Conservation (phyloP, 129 eudicot genomes). For the Flaveria brownii region DNA sequence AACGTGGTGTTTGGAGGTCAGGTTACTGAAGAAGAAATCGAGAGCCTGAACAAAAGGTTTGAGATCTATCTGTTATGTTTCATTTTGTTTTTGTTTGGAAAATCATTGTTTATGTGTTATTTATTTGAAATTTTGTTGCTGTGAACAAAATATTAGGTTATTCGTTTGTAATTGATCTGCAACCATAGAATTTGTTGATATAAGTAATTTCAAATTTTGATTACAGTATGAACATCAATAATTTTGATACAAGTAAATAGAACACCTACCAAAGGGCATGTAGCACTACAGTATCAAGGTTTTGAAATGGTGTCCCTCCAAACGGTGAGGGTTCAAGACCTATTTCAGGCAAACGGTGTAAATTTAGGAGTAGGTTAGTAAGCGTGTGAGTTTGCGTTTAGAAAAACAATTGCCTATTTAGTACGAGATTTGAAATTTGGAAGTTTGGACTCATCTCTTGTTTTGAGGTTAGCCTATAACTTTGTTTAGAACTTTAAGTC, state of each 20-base stretch:
- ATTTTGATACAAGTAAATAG: not conserved
- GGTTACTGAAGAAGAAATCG: conserved; percentile 95
- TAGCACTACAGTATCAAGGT: no score
- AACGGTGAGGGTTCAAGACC: not conserved
- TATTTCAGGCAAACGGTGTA: no score
- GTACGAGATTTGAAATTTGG: conserved; percentile 13
- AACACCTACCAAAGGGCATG: no score
- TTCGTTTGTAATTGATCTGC: not conserved
- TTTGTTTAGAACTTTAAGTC: not conserved
- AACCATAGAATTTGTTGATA: not conserved
- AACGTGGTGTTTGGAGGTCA: conserved; percentile 98
- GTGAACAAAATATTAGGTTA: not conserved
- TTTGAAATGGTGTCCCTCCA: conserved; percentile 5
- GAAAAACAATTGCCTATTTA: not conserved
- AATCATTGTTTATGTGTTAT: not conserved
- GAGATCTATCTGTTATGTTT: conserved; percentile 44
- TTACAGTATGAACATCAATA: not conserved
- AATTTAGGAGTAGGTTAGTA: no score
- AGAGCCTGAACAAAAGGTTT: conserved; percentile 82
- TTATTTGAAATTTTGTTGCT: not conserved
- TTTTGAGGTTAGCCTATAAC: not conserved
- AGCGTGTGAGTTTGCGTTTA: no score
- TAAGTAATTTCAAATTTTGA: not conserved
- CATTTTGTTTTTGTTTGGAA: not conserved
- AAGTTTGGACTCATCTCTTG: no score